phyloP scores from a whole-genome alignment of 306 rosid species.

The Albizia julibrissin region DNA sequence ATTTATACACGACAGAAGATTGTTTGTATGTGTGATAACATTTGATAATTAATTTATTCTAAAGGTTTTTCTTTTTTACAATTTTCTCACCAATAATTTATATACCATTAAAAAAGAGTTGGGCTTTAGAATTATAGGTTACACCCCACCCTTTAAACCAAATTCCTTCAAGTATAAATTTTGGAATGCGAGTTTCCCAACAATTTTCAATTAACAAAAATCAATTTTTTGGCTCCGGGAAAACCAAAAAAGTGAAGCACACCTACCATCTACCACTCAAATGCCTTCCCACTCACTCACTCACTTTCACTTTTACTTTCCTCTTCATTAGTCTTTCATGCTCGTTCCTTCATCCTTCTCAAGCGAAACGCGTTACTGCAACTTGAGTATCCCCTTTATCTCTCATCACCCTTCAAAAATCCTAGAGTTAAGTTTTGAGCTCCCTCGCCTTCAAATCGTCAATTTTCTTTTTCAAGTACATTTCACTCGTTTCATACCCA shows the following conservation, averaged over 20 bases:
- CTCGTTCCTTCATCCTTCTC: not conserved
- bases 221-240: not conserved
- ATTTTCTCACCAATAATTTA: too few species aligned
- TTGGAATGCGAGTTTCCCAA: too few species aligned
- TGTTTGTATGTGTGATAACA: too few species aligned
- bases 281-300: not conserved
- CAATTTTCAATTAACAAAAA: too few species aligned
- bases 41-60: too few species aligned
- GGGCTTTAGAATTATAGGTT: too few species aligned
- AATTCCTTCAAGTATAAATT: too few species aligned
- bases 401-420: not conserved
- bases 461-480: not conserved
- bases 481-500: not conserved
- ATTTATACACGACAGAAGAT: too few species aligned
- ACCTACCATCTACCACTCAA: not conserved
- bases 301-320: not conserved
- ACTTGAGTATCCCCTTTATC: not conserved
- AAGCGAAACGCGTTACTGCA: not conserved
- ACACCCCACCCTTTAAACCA: too few species aligned
- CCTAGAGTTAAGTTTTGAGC: not conserved
- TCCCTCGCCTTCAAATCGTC: not conserved
- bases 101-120: too few species aligned
- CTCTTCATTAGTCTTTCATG: not conserved
- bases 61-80: too few species aligned
- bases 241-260: not conserved